Evolutionary conservation across 345 rosid species (phyloP).

Genomic region (Brassica cretica): DNA sequence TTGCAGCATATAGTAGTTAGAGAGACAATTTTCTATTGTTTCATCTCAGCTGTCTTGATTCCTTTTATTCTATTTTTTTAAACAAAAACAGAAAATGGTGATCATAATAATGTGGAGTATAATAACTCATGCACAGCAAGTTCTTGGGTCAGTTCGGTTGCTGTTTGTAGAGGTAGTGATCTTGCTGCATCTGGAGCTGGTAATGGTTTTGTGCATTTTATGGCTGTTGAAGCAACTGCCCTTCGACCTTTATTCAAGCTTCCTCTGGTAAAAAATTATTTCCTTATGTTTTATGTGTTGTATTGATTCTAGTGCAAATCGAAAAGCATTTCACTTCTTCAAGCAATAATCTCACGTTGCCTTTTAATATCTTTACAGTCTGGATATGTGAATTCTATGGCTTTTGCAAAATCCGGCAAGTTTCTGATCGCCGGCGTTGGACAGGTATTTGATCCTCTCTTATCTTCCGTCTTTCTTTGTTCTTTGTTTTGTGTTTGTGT

Average conservation of each 20-base stretch:
- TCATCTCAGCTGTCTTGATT: no score
- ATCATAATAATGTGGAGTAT: neutral
- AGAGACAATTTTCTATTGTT: no score
- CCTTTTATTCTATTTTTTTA: no score
- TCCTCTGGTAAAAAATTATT: neutral
- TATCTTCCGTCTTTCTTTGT: neutral
- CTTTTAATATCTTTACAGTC: neutral
- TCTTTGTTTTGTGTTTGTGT: neutral
- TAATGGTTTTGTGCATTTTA: neutral
- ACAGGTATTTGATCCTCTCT: neutral
- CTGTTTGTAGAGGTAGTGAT: neutral
- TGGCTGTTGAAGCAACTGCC: neutral
- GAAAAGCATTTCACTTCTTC: neutral
- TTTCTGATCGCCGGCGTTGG: neutral
- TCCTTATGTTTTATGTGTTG: neutral
- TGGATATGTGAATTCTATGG: neutral
- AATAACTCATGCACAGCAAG: neutral
- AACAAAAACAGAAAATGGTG: neutral
- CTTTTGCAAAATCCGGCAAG: neutral
- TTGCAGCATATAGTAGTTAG: neutral
- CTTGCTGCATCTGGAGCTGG: constrained; percentile 4
- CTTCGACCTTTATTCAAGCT: neutral
- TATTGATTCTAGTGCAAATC: neutral
- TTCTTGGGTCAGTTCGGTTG: neutral
- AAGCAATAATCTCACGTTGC: neutral